Conservation (phyloP, 2,329 filamentous ascomycete species). For the Passalora sequoiae region DNA sequence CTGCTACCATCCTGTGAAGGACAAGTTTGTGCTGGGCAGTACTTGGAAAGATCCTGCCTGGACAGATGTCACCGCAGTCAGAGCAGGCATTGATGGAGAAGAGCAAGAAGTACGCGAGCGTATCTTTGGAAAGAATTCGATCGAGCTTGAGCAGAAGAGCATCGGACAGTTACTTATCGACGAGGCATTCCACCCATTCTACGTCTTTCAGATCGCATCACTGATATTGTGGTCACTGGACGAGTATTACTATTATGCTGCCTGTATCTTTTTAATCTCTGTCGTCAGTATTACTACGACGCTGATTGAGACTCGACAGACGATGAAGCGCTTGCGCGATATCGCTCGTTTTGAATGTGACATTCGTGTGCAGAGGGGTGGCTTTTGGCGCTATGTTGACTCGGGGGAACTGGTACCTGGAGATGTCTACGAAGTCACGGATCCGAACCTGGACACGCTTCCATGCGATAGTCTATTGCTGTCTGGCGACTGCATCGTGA, state of each 20-base stretch:
- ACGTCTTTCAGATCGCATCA: constrained; percentile 95
- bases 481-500: constrained; percentile 94
- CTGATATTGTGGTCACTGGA: constrained; percentile 91
- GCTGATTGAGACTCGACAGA: constrained; percentile 83
- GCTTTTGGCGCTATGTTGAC: constrained; percentile 87
- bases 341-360: constrained; percentile 95
- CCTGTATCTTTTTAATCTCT: constrained; percentile 92
- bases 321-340: constrained; percentile 83
- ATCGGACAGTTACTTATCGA: constrained; percentile 78
- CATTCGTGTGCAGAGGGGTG: constrained; percentile 84
- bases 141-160: constrained; percentile 89
- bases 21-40: constrained; percentile 79
- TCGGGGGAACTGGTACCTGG: constrained; percentile 89
- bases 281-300: constrained; percentile 86
- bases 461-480: constrained; percentile 89
- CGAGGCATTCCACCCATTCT: constrained; percentile 96
- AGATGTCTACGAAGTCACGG: constrained; percentile 94
- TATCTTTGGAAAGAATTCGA: constrained; percentile 84
- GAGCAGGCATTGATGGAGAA: constrained; percentile 77
- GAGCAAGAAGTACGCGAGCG: constrained; percentile 76
- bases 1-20: constrained; percentile 80
- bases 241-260: constrained; percentile 95
- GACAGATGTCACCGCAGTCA: constrained; percentile 70
- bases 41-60: constrained; percentile 93
- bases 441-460: constrained; percentile 80